phyloP scores from a whole-genome alignment of 805 yeast species.

The Metschnikowia dekortorum region DNA sequence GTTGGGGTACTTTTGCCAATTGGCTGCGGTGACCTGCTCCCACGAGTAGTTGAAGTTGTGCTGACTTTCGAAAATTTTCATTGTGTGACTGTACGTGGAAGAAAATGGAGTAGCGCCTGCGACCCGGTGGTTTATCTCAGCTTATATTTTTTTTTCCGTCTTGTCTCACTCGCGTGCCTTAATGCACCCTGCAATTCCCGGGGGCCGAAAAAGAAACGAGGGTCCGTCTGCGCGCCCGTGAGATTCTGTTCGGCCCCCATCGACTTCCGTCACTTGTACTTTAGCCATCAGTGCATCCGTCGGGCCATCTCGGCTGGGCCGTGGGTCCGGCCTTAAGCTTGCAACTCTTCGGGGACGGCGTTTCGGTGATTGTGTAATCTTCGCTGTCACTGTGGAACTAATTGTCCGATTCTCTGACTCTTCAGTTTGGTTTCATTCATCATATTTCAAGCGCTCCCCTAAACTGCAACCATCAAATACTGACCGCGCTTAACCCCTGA shows the following conservation, averaged over 20 bases:
- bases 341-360: too few relatives aligned
- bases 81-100: slow-evolving; percentile 21
- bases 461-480: too few relatives aligned
- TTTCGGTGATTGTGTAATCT: too few relatives aligned
- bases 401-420: too few relatives aligned
- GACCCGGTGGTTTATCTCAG: neutral
- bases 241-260: neutral
- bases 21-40: slow-evolving; percentile 93
- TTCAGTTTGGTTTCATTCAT: too few relatives aligned
- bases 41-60: slow-evolving; percentile 80
- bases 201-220: slow-evolving; percentile 4
- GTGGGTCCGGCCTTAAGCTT: too few relatives aligned
- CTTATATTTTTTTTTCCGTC: neutral
- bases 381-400: neutral
- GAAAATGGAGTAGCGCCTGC: neutral
- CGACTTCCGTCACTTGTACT: neutral
- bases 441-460: too few relatives aligned
- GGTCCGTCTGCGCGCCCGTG: neutral
- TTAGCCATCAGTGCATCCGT: neutral
- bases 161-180: slow-evolving; percentile 1
- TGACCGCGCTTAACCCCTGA: too few relatives aligned
- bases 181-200: slow-evolving; percentile 1
- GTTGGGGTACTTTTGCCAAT: slow-evolving; percentile 97
- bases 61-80: slow-evolving; percentile 74
- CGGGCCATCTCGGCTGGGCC: neutral